These are phyloP conservation scores for Eucalyptus viminalis DNA, from an alignment of 345 rosid species.

Conservation along the genomic window DNA sequence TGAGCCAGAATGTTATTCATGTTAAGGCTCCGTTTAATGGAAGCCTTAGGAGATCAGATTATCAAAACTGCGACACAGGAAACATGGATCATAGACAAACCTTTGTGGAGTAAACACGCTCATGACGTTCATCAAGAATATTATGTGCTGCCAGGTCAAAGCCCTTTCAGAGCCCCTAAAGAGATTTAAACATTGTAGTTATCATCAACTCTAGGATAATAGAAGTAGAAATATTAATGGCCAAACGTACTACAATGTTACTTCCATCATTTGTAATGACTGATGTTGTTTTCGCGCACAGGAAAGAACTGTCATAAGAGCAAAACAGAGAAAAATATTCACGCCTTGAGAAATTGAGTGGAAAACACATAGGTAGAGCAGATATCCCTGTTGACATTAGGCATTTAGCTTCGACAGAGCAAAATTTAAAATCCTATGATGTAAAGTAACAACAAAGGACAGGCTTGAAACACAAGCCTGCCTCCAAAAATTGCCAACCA, in stretches of 20 bases:
- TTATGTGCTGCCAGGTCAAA: conserved; percentile 91
- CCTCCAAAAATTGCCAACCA: background rate
- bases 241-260: conserved; percentile 62
- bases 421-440: background rate
- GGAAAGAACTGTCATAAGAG: background rate
- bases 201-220: background rate
- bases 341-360: background rate
- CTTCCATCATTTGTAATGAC: conserved; percentile 88
- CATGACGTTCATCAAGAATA: conserved; percentile 86
- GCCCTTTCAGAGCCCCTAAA: conserved; percentile 67
- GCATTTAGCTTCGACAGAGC: background rate
- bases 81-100: conserved; percentile 2
- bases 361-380: background rate
- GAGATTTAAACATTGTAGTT: background rate
- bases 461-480: background rate
- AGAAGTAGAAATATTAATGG: background rate
- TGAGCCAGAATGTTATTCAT: background rate
- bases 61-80: background rate
- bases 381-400: background rate
- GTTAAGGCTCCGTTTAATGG: background rate
- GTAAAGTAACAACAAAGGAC: background rate
- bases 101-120: conserved; percentile 87
- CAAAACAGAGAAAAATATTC: background rate
- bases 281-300: conserved; percentile 52
- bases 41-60: background rate